These are phyloP conservation scores for Globisporangium recalcitrans DNA, from an alignment of 352 stramenopile species.

Conservation along the genomic window DNA sequence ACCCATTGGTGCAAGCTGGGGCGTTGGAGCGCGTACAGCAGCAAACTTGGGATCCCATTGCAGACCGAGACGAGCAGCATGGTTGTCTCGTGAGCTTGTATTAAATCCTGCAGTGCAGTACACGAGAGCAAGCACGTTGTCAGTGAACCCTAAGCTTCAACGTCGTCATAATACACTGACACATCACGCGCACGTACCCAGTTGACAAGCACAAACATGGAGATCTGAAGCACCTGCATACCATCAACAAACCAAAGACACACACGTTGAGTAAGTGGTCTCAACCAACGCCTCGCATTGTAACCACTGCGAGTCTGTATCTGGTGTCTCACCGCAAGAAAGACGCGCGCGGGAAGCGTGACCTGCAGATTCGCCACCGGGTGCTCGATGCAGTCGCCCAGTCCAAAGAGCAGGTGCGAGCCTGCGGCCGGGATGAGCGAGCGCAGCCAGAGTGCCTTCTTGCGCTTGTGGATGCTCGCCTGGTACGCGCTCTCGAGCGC, in stretches of 20 bases:
- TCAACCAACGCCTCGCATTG: neutral
- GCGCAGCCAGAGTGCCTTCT: constrained; percentile 81
- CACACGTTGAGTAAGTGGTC: neutral
- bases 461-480: constrained; percentile 56
- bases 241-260: neutral
- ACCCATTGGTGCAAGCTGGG: constrained; percentile 80
- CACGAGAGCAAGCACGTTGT: neutral
- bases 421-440: constrained; percentile 66
- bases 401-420: constrained; percentile 70
- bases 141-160: neutral
- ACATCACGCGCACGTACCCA: constrained; percentile 30
- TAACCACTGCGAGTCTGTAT: neutral
- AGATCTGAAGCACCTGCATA: constrained; percentile 56
- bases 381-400: constrained; percentile 68
- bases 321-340: constrained; percentile 43
- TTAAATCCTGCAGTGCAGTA: constrained; percentile 36
- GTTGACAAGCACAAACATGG: constrained; percentile 70
- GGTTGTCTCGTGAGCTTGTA: constrained; percentile 54
- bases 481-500: constrained; percentile 60
- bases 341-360: constrained; percentile 59
- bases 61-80: constrained; percentile 72
- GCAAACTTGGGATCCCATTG: constrained; percentile 62
- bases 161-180: no score
- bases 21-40: constrained; percentile 67
- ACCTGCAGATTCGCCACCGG: constrained; percentile 62